phyloP scores from a whole-genome alignment of 345 rosid species.

The Salix udensis region DNA sequence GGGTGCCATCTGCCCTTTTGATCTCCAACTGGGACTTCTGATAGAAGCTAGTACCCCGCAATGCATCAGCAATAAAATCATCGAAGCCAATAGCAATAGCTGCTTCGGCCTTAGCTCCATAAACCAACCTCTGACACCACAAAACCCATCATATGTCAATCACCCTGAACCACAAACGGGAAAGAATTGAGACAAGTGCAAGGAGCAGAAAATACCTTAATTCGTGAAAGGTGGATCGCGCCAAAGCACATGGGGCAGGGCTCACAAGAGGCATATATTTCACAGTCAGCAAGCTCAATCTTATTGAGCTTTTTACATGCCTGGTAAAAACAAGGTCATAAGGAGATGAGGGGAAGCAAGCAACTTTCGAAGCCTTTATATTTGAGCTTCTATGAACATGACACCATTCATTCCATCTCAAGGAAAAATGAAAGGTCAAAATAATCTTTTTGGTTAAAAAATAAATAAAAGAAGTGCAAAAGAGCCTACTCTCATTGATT shows the following conservation, averaged over 20 bases:
- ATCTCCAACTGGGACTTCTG: slow-evolving; percentile 66
- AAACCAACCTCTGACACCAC: slow-evolving; percentile 49
- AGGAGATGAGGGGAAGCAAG: neutral
- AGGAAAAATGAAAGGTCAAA: neutral
- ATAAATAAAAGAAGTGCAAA: neutral
- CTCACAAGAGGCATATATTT: slow-evolving; percentile 66
- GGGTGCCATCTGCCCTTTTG: slow-evolving; percentile 57
- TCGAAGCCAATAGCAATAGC: slow-evolving; percentile 73
- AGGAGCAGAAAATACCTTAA: slow-evolving; percentile 36
- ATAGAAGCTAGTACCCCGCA: slow-evolving; percentile 51
- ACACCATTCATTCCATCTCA: neutral
- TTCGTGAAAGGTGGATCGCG: slow-evolving; percentile 58
- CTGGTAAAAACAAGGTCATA: slow-evolving; percentile 15
- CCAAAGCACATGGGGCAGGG: slow-evolving; percentile 76
- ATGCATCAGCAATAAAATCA: slow-evolving; percentile 58
- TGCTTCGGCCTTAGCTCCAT: slow-evolving; percentile 77
- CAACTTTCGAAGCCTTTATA: neutral
- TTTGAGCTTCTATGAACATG: neutral
- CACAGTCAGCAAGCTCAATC: slow-evolving; percentile 62
- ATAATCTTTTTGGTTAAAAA: neutral
- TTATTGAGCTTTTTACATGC: slow-evolving; percentile 61
- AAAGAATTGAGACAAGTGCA: neutral
- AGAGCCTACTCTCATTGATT: neutral
- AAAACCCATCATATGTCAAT: neutral
- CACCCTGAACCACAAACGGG: neutral